phyloP scores from a whole-genome alignment of 31 red algal genomes.

The Asparagopsis taxiformis region DNA sequence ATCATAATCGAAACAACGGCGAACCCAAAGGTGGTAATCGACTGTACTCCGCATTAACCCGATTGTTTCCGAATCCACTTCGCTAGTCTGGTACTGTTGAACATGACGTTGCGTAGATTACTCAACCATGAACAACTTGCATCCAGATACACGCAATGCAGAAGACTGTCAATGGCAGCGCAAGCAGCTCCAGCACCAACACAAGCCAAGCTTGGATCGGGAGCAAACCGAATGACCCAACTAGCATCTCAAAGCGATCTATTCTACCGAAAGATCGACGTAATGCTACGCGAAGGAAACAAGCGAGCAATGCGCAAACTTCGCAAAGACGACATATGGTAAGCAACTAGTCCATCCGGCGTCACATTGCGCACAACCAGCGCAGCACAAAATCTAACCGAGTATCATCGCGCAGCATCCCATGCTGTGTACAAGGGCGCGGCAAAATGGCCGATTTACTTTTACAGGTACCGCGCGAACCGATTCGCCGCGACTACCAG shows the following conservation, averaged over 20 bases:
- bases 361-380: no score
- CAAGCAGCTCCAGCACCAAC: not conserved
- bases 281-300: not conserved
- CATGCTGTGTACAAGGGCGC: not conserved
- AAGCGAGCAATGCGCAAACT: not conserved
- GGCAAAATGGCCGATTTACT: not conserved
- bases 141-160: no score
- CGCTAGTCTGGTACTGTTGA: no score
- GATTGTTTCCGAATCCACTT: no score
- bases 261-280: not conserved
- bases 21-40: no score
- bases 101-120: no score
- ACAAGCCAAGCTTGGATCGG: not conserved
- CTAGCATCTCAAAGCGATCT: not conserved
- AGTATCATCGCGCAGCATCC: not conserved
- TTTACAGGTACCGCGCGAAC: not conserved
- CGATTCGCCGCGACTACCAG: not conserved
- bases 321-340: not conserved
- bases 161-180: not conserved
- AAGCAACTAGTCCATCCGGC: no score
- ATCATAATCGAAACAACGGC: no score
- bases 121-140: no score
- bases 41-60: no score
- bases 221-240: not conserved
- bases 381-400: not conserved